Base-by-base conservation (phyloP, 2,329 filamentous ascomycete species). In the Thielaviopsis punctulata region DNA sequence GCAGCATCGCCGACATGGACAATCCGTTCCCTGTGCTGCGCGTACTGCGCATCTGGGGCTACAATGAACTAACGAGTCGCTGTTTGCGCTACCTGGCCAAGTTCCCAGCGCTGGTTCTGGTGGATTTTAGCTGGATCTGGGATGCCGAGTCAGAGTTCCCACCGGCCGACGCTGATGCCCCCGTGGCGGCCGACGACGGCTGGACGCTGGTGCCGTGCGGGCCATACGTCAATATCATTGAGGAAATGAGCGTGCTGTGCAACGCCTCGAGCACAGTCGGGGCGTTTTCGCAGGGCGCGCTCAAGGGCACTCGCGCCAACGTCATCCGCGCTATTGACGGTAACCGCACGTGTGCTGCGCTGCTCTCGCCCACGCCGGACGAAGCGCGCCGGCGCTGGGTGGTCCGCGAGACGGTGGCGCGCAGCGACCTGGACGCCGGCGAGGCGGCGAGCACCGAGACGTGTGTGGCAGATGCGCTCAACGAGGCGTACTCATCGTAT, bases 1-100 rank as follows among this genome's bases (percentile, higher is more conserved):
- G 67, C 30, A 67, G 67, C 21, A 76, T 72, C 71, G 64, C 66
- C 0, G 63, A 67, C 45, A 61, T 62, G 33, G 56, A 62, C 0
- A 58, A 64, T 8, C 64, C 71, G 0, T 76, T 77, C 33, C 71
- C 72, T 0, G 45, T 67, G 3, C 63, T 76, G 43, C 65, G 72
- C 4, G 60, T 75, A 15, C 59, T 76, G 43, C 65, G 67, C 24
- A 66, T 76, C 13, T 68, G 68, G 67, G 67, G 69, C 0, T 19
- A 24, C 10, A 58, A 66, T 21, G 62, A 65, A 2, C 64, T 66
- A 0, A 70, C 70, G 0, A 57, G 61, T 5, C 57, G 62, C 5
- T 72, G 69, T 1, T 59, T 76, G 4, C 61, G 60, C 4, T 70
- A 67, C 58, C 59, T 70, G 2, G 59, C 64, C 9, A 60, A 58